A percentile compares a stretch with the other conserved stretches of the same genome.
phyloP scores from a whole-genome alignment of 768 basidiomycete genomes.

The Lactarius hatsudake region DNA sequence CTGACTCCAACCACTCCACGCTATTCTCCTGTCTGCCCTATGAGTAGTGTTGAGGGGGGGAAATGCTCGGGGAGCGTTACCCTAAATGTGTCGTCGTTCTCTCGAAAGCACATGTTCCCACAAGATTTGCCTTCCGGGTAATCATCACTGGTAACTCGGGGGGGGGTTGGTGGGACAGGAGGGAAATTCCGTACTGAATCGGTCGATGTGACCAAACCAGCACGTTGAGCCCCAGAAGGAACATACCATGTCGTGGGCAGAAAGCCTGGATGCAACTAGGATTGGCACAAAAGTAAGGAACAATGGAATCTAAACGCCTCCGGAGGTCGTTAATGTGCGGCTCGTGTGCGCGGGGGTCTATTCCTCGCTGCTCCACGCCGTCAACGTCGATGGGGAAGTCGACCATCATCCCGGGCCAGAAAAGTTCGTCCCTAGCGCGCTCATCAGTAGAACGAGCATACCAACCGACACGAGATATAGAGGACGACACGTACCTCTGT shows the following conservation, averaged over 20 bases:
- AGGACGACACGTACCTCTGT: constrained; percentile 29
- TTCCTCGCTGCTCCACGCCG: constrained; percentile 17
- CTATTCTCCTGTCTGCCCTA: background rate
- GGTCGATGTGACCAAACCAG: background rate
- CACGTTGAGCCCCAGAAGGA: no score
- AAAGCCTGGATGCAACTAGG: constrained; percentile 18
- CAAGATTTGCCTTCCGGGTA: constrained; percentile 14
- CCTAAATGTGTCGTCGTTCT: constrained; percentile 4
- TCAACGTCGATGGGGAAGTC: constrained; percentile 6
- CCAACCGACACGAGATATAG: background rate
- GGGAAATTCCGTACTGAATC: background rate
- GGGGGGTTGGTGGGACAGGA: constrained; percentile 1
- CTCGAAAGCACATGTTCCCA: constrained; percentile 10
- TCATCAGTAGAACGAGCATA: no score
- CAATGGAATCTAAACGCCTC: constrained; percentile 27
- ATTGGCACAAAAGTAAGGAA: constrained; percentile 30
- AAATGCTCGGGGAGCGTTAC: background rate
- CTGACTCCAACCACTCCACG: constrained; percentile 13
- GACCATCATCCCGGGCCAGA: constrained; percentile 17
- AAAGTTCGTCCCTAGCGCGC: constrained; percentile 18
- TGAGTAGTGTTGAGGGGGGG: background rate
- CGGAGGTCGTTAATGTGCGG: constrained; percentile 30
- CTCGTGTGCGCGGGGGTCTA: constrained; percentile 23
- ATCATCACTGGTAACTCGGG: constrained; percentile 11
- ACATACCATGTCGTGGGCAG: constrained; percentile 19